Evolutionary conservation across 73 alveolate genomes (phyloP), one percentile per base, ranked within the genome.

Genomic region (Urostyla sp.): DNA sequence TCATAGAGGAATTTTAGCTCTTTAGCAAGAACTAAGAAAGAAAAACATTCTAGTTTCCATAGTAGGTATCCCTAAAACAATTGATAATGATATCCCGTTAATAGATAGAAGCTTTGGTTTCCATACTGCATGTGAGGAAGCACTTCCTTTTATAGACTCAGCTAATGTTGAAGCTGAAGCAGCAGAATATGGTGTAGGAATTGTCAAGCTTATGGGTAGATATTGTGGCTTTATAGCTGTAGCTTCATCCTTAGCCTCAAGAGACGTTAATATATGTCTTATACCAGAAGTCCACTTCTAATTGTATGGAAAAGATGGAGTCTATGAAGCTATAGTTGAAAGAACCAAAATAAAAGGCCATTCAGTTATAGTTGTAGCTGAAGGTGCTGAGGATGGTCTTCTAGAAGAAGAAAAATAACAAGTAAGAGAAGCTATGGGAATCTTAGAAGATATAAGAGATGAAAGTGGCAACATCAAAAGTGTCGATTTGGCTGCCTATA

Each of bases 81-180:
- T 96, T 13, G 99, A 96, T 89, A 96, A 96, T 91, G 99, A 96
- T 83, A 93, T 96, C 79, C 99, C 98, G 21, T 87, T 96, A 21
- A 85, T 96, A 48, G 99, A 96, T 77, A 91, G 93, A n/a, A 84
- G 85, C 21, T 59, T 84, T 69, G 94, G 91, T 51, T 92, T 80
- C 91, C 94, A 88, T 80, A 82, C 90, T 48, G 93, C 94, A 31
- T 93, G 60, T 74, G 92, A 92, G 43, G 99, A 95, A 87, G 97
- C 98, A 13, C 98, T 93, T 35, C 75, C 91, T 58, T 97, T 98
- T 36, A 95, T 95, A 43, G 73, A 92, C 52, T 92, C 99, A n/a
- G 99, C 98, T 67, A 88, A 93, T 82, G 99, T 95, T 16, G 99
- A 96, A 80, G 99, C 99, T 21, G 84, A 89, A 80, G 93, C 99